Conservation (phyloP, 345 rosid species). For the Crucihimalaya himalaica region DNA sequence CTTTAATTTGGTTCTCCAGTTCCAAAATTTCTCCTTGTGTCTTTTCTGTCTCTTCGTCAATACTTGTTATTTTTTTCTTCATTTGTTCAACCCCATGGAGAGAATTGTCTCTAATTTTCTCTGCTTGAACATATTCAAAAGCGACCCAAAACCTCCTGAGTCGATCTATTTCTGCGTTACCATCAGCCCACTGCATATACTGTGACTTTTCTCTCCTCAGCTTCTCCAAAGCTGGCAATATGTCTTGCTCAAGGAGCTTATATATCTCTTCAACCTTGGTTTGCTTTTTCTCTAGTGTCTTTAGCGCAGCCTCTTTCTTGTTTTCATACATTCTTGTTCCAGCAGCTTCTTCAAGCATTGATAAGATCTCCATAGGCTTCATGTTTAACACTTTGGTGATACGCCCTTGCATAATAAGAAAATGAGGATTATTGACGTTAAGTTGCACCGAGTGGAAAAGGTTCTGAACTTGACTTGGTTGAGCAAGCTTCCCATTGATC, state of each 20-base stretch:
- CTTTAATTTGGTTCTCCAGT: slow-evolving; percentile 61
- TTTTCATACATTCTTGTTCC: slow-evolving; percentile 99
- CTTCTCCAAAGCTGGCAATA: slow-evolving; percentile 90
- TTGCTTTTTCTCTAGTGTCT: slow-evolving; percentile 95
- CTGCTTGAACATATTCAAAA: slow-evolving; percentile 31
- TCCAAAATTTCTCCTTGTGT: slow-evolving; percentile 51
- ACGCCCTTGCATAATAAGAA: slow-evolving; percentile 99
- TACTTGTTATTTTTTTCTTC: slow-evolving; percentile 56
- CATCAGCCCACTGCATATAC: slow-evolving; percentile 97
- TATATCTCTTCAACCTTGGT: slow-evolving; percentile 91
- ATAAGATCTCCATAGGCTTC: slow-evolving; percentile 95
- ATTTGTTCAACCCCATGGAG: slow-evolving; percentile 37
- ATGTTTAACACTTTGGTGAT: slow-evolving; percentile 92
- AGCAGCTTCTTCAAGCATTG: slow-evolving; percentile 99
- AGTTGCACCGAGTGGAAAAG: slow-evolving; percentile 97
- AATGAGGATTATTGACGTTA: slow-evolving; percentile 95
- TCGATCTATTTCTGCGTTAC: slow-evolving; percentile 38
- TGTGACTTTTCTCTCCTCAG: slow-evolving; percentile 83
- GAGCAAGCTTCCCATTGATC: slow-evolving; percentile 45
- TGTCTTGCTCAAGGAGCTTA: slow-evolving; percentile 85
- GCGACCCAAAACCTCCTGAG: slow-evolving; percentile 26
- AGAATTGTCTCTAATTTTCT: slow-evolving; percentile 16
- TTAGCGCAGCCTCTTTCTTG: slow-evolving; percentile 82
- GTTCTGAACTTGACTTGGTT: slow-evolving; percentile 64
- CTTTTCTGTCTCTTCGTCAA: slow-evolving; percentile 54